These are phyloP conservation scores for Myxozyma kluyveri DNA, from an alignment of 805 yeast species.

Conservation along the genomic window DNA sequence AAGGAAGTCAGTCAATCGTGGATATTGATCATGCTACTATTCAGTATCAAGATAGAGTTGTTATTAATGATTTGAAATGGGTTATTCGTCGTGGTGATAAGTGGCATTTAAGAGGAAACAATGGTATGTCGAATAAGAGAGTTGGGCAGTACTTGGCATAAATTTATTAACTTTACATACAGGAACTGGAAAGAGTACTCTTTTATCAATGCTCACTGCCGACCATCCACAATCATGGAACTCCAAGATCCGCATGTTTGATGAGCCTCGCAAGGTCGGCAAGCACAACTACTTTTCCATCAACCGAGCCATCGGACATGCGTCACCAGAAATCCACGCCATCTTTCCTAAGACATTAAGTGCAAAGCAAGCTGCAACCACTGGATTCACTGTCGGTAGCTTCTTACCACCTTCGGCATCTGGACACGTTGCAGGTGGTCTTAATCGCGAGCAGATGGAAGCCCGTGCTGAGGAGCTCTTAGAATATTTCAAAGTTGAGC, in stretches of 20 bases:
- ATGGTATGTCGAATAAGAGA: constrained; percentile 54
- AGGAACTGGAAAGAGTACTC: constrained; percentile 78
- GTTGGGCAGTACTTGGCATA: background rate
- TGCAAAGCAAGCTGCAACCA: constrained; percentile 57
- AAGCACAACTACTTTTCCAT: constrained; percentile 70
- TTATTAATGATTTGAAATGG: constrained; percentile 65
- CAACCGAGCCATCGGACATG: constrained; percentile 74
- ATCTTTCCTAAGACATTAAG: constrained; percentile 63
- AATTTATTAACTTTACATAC: background rate
- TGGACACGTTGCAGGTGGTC: constrained; percentile 28
- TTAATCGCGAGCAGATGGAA: constrained; percentile 37
- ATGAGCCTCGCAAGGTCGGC: constrained; percentile 71
- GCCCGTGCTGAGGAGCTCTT: constrained; percentile 47
- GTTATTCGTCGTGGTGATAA: constrained; percentile 64
- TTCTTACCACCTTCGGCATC: constrained; percentile 50
- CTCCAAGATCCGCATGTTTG: constrained; percentile 59
- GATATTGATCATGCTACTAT: constrained; percentile 64
- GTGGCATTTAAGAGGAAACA: constrained; percentile 87
- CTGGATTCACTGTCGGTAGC: constrained; percentile 74
- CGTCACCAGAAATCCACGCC: constrained; percentile 91
- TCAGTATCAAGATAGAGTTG: constrained; percentile 58
- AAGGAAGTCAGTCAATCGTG: constrained; percentile 37
- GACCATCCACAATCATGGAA: constrained; percentile 98
- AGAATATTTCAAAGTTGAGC: constrained; percentile 47
- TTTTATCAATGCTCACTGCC: constrained; percentile 78